Conservation (phyloP, 345 rosid genomes). For the Eutrema yunnanense region DNA sequence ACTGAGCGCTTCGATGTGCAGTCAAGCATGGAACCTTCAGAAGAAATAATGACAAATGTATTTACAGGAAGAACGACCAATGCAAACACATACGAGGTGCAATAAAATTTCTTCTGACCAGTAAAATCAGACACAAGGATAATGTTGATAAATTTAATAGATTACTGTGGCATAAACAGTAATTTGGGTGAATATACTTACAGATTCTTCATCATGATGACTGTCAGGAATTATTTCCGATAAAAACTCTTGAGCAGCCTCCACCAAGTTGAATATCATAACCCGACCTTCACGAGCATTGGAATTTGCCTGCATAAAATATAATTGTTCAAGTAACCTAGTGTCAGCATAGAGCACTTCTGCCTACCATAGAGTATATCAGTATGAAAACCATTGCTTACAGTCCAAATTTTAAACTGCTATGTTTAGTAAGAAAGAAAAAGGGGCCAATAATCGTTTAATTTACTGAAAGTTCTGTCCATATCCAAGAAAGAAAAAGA, state of each 20-base stretch:
- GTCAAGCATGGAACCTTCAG: slow-evolving; percentile 42
- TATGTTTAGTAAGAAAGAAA: too few relatives aligned
- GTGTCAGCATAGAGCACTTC: not conserved
- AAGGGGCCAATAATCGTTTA: not conserved
- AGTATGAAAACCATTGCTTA: not conserved
- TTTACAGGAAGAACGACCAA: not conserved
- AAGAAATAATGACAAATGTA: slow-evolving; percentile 4
- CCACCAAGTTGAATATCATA: slow-evolving; percentile 94
- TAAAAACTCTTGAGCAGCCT: slow-evolving; percentile 96
- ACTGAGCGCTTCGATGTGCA: slow-evolving; percentile 32
- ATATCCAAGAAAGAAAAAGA: not conserved
- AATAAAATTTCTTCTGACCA: not conserved
- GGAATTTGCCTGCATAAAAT: slow-evolving; percentile 53
- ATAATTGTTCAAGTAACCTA: not conserved
- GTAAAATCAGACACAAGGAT: not conserved
- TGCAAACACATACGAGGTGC: not conserved
- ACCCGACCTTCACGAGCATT: slow-evolving; percentile 95
- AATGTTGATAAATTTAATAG: not conserved
- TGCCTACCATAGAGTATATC: not conserved
- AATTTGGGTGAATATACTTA: slow-evolving; percentile 34
- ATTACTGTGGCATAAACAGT: not conserved
- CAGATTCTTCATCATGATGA: slow-evolving; percentile 45
- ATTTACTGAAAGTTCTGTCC: not conserved
- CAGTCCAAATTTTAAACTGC: not conserved
- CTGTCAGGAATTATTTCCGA: slow-evolving; percentile 62